These are phyloP conservation scores for Chiua sp. DNA, from an alignment of 1,284 basidiomycete genomes.

Conservation along the genomic window DNA sequence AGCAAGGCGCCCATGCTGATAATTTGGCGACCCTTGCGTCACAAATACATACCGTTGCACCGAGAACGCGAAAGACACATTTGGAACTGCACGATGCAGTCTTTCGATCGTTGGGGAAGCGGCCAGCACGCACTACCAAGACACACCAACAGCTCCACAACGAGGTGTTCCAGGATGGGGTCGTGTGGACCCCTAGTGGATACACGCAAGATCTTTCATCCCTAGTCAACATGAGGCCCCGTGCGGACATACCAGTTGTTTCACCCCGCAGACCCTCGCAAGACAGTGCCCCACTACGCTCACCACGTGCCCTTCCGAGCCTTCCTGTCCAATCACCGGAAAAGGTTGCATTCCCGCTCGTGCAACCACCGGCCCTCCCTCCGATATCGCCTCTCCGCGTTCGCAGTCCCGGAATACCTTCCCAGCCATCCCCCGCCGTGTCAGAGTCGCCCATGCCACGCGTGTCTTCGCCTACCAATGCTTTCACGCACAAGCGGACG, in stretches of 20 bases:
- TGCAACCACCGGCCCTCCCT: conserved; percentile 11
- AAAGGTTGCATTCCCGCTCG: conserved; percentile 11
- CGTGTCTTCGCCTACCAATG: conserved; percentile 3
- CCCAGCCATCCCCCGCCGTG: conserved; percentile 17
- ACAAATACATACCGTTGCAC: background rate
- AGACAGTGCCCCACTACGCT: background rate
- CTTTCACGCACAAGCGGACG: conserved; percentile 14
- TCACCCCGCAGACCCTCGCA: conserved; percentile 7
- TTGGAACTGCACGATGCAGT: conserved; percentile 22
- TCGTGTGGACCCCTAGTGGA: conserved; percentile 40
- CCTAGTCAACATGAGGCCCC: conserved; percentile 6
- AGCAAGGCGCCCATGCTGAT: background rate
- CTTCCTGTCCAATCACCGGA: conserved; percentile 6
- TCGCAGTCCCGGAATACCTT: conserved; percentile 17
- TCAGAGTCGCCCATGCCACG: conserved; percentile 21
- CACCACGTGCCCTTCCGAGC: conserved; percentile 6
- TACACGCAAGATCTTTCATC: conserved; percentile 19
- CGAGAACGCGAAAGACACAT: conserved; percentile 21
- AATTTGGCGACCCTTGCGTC: background rate
- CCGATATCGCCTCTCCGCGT: conserved; percentile 24
- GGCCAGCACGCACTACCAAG: conserved; percentile 18
- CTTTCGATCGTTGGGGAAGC: conserved; percentile 12
- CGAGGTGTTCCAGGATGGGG: conserved; percentile 36
- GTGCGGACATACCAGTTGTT: conserved; percentile 3
- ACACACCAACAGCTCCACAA: conserved; percentile 38